Conservation (phyloP, 441 rosid genomes). For the Lepidium campestre region DNA sequence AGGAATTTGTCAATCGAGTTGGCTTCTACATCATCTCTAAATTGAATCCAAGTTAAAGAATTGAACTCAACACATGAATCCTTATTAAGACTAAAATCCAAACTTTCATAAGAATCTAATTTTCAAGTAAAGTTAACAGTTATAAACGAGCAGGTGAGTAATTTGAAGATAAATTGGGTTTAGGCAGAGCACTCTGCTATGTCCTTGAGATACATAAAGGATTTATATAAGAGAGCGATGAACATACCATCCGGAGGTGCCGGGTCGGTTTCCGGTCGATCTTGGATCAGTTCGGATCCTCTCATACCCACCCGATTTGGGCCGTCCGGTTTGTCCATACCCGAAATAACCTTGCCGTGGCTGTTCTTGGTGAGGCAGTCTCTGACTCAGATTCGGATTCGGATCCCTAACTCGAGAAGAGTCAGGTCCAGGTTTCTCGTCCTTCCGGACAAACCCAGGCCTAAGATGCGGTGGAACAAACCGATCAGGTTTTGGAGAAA, state of each 20-base stretch:
- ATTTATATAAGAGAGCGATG: neutral
- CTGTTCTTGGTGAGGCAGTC: slow-evolving; percentile 11
- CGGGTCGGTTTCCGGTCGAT: slow-evolving; percentile 55
- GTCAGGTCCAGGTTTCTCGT: slow-evolving; percentile 46
- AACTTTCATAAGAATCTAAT: neutral
- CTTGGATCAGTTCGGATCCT: slow-evolving; percentile 41
- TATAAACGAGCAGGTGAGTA: neutral
- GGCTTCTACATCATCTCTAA: neutral
- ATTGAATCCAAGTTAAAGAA: neutral
- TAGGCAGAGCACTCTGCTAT: neutral
- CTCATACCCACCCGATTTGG: slow-evolving; percentile 64
- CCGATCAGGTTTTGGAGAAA: slow-evolving; percentile 33
- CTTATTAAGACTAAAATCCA: neutral
- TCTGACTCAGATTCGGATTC: neutral
- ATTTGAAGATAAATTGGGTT: neutral
- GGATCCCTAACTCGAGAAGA: slow-evolving; percentile 32
- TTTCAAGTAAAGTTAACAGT: neutral
- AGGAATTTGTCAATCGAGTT: no score
- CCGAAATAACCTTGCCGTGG: slow-evolving; percentile 30
- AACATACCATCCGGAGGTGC: slow-evolving; percentile 60
- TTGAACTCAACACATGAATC: neutral
- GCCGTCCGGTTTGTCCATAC: slow-evolving; percentile 54
- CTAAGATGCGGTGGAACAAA: slow-evolving; percentile 92
- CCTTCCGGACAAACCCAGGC: slow-evolving; percentile 60
- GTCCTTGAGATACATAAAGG: neutral